Conservation (phyloP, 2,329 filamentous ascomycete genomes). For the Fusarium algeriense region DNA sequence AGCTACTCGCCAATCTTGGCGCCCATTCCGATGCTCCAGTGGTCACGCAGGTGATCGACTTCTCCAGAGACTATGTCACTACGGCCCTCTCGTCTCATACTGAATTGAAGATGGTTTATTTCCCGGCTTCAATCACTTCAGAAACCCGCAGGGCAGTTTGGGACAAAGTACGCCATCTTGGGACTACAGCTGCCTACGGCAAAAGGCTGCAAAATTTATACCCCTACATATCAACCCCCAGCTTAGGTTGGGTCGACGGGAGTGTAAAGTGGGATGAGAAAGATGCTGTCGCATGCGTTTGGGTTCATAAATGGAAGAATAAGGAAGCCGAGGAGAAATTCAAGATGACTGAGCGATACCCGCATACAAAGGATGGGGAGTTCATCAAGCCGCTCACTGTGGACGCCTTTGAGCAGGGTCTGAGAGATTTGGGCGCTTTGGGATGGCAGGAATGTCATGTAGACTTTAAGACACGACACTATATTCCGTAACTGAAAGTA, state of each 20-base stretch:
- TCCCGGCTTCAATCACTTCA: background rate
- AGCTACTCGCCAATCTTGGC: background rate
- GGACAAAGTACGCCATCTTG: background rate
- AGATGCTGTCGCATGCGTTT: background rate
- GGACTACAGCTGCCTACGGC: background rate
- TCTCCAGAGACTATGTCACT: background rate
- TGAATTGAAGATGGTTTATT: background rate
- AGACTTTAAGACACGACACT: accelerated
- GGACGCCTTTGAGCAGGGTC: background rate
- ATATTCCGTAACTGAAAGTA: background rate
- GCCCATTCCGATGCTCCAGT: background rate
- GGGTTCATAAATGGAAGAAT: background rate
- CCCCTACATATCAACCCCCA: accelerated
- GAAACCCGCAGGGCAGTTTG: background rate
- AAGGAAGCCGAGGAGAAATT: background rate
- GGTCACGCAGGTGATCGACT: accelerated
- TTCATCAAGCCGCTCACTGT: background rate
- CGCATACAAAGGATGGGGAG: background rate
- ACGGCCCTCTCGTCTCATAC: background rate
- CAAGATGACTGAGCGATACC: background rate
- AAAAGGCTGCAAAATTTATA: accelerated
- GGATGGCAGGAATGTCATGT: background rate
- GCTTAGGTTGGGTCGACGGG: background rate
- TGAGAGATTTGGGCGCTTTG: background rate
- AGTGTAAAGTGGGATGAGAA: background rate